Evolutionary conservation across 306 rosid species (phyloP), one percentile per base, ranked within the genome.

Genomic region (Prunus salicina): DNA sequence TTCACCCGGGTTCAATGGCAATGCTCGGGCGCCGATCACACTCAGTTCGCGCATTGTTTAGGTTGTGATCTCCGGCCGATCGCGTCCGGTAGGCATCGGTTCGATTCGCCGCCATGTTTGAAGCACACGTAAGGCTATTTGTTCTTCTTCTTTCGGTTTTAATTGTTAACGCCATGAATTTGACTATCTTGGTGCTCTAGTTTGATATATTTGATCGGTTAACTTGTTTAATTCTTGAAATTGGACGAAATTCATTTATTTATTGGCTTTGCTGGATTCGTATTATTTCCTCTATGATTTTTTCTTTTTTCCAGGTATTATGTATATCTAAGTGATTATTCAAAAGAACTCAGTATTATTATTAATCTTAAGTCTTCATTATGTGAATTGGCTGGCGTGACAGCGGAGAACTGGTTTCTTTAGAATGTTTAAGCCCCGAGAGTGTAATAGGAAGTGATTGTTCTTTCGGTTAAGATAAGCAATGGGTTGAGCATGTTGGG

Each of bases 111-210:
- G 86, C 73, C 88, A 95, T 95, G 99, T 95, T 95, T 77, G 99
- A 95, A 84, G 93, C 97, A 77, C 97, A 92, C 85, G 99, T 95
- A 88, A 85, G 93, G 66, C 22, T 79, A 67, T 49, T 71, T 16
- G 9, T 5, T 28, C 7, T 38, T 30, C 3, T 72, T 63, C 25
- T 73, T 25, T 22, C 19, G 4, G 45, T 78, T 78, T n/a, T 20
- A 20, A 27, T 34, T 28, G 20, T 46, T 63, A 13, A 1, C 27
- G 25, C 61, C 12, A 47, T 80, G 78, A 15, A 22, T 38, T 64
- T 63, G 49, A 19, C 4, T 22, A n/a, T 27, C n/a, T 78, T 0
- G 20, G 27, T 51, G 65, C 24, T 70, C 13, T 28, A 7, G 32
- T 43, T 69, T 25, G 20, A 25, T 46, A 19, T 69, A 2, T 25